Evolutionary conservation across 2,329 filamentous ascomycete species (phyloP), one percentile per base, ranked within the genome.

Genomic region (Penicillium palitans): DNA sequence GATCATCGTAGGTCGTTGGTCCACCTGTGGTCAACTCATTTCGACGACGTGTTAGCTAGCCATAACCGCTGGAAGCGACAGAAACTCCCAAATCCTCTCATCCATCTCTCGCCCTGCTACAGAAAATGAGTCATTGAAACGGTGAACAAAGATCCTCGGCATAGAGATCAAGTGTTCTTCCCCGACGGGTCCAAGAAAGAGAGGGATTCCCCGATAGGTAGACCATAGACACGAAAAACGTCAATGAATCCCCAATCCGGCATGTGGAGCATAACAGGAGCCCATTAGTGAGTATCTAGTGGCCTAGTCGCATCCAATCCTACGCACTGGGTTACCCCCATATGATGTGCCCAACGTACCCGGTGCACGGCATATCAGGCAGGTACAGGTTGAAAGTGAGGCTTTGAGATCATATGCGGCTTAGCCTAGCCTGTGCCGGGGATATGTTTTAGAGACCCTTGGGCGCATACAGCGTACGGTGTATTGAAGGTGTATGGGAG

Each of bases 321-420:
- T n/a, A 58, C 6, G 21, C 35, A 21, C 29, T 29, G 31, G 10
- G 4, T 31, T 29, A 7, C 17, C 15, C 35, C 45, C 51, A 47
- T 46, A 31, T 15, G 50, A 54, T 54, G 31, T 58, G 55, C 55
- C 55, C 55, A 58, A 58, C 44, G 55, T 57, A 58, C 27, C 55
- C 42, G 31, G 35, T 41, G 49, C 33, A 39, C 27, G 42, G 49
- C 44, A 53, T 13, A 53, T 58, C 55, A 58, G 55, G 55, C 50
- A 54, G 50, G 55, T 58, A 54, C 55, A 31, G 15, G 25, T 35
- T 29, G 21, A 58, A 54, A 58, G 55, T 58, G 55, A 58, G 55
- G 55, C 55, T 58, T 58, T 58, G 55, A 58, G 50, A 35, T 54
- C 37, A 29, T 29, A 47, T 44, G 12, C 13, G 50, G 55, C n/a